Base-by-base conservation (phyloP, 345 rosid genomes). In the Euphorbia lathyris region DNA sequence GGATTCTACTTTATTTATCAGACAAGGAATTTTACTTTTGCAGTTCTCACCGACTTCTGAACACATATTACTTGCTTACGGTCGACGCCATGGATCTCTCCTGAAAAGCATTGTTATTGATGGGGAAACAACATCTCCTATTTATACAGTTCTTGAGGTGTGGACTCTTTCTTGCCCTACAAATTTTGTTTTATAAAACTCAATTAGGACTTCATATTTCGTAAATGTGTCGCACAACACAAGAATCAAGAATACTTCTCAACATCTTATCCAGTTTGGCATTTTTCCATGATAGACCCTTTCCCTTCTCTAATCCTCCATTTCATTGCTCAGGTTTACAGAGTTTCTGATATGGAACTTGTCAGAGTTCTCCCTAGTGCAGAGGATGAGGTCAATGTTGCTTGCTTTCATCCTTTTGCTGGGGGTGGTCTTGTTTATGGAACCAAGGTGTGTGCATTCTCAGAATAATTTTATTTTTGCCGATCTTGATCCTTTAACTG, bases 1-100 rank as follows among this genome's bases (percentile, higher is more conserved):
- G 7, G 34, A 73, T 67, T 61, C 14, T 53, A 5, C 59, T 68
- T 70, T 16, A 51, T 73, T 20, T 1, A 8, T 45, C 12, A 7
- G 51, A 16, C 38, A 13, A 12, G 8, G 51, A 45, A 47, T 47
- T n/a, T 56, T 76, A 68, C 62, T 17, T 32, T 23, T 87, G 90
- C 87, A 93, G 98, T 94, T 94, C 83, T 91, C 98, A 61, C 98
- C 98, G 5, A 91, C 92, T 50, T 91, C 98, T 5, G 98, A 94
- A 86, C 97, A 94, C 68, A 78, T 94, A 73, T 79, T 94, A 76
- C 88, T 94, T 77, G 98, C 98, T 47, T 94, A 94, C 79, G 98
- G 98, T 22, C 89, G 97, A 32, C 97, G 98, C 60, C 98, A 94
- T 66, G 88, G 86, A 67, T 91, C 98, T 26, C 96, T 94, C 62